Evolutionary conservation across 768 basidiomycete genomes (phyloP).

Genomic region (Sutorius australiensis): DNA sequence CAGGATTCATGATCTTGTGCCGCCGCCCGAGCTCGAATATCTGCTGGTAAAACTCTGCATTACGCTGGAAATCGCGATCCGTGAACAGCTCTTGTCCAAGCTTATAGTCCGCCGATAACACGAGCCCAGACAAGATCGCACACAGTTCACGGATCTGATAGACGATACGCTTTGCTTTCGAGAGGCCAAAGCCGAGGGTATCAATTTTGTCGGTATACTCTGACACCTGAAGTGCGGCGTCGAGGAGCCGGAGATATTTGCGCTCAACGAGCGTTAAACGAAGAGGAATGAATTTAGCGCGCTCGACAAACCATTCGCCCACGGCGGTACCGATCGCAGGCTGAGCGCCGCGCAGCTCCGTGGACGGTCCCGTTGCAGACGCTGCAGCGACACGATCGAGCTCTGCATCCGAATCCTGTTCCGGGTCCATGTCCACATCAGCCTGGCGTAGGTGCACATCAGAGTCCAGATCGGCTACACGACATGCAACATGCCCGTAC

Average conservation of each 20-base stretch:
- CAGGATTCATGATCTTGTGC: slow-evolving; percentile 91
- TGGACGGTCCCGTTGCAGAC: slow-evolving; percentile 16
- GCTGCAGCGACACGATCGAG: slow-evolving; percentile 35
- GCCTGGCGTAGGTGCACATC: slow-evolving; percentile 15
- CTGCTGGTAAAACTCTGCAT: slow-evolving; percentile 74
- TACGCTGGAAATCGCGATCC: slow-evolving; percentile 76
- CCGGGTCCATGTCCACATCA: slow-evolving; percentile 36
- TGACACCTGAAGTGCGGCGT: slow-evolving; percentile 79
- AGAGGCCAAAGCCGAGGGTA: slow-evolving; percentile 70
- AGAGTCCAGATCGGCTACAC: not conserved
- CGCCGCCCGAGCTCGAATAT: slow-evolving; percentile 81
- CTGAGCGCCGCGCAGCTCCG: slow-evolving; percentile 48
- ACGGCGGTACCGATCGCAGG: slow-evolving; percentile 58
- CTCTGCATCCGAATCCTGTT: slow-evolving; percentile 34
- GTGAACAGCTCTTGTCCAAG: slow-evolving; percentile 82
- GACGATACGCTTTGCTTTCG: slow-evolving; percentile 85
- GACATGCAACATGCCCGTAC: slow-evolving; percentile 6
- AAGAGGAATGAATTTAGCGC: slow-evolving; percentile 76
- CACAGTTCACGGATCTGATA: slow-evolving; percentile 84
- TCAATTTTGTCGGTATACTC: slow-evolving; percentile 93
- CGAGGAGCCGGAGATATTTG: slow-evolving; percentile 79
- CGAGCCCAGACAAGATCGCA: slow-evolving; percentile 79
- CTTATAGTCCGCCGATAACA: slow-evolving; percentile 83
- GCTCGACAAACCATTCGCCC: slow-evolving; percentile 84
- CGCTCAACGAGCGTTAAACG: slow-evolving; percentile 73